Conservation (phyloP, 257 asterid species). For the Thymus mandschuricus region DNA sequence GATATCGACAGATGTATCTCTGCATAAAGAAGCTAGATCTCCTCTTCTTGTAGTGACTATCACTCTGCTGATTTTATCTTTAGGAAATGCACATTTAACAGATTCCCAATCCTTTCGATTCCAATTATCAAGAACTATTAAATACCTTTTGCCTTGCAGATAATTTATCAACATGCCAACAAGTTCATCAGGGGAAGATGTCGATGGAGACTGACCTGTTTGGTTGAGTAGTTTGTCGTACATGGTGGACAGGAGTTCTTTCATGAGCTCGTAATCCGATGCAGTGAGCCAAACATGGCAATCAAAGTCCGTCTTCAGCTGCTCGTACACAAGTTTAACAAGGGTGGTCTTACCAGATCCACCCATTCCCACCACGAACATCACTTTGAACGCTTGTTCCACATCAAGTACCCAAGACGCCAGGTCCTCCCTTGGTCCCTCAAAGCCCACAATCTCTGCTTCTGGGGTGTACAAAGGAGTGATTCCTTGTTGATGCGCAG, state of each 20-base stretch:
- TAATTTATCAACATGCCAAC: neutral
- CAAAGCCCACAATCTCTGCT: conserved; percentile 25
- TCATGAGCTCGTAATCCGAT: neutral
- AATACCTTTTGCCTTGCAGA: conserved; percentile 23
- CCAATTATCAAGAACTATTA: conserved; percentile 39
- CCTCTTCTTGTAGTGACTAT: conserved; percentile 34
- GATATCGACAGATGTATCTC: neutral
- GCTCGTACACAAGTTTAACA: conserved; percentile 25
- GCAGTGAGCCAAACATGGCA: conserved; percentile 33
- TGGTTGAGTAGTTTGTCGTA: neutral
- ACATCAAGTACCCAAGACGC: conserved; percentile 15
- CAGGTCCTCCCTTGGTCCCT: conserved; percentile 6
- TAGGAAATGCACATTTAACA: conserved; percentile 23
- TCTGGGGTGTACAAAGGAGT: conserved; percentile 8
- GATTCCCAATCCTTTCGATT: conserved; percentile 13
- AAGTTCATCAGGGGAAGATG: neutral
- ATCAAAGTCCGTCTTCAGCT: conserved; percentile 21
- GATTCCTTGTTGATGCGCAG: neutral
- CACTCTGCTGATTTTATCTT: conserved; percentile 18
- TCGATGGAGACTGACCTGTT: conserved; percentile 2
- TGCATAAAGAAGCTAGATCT: conserved; percentile 26
- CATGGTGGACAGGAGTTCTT: neutral
- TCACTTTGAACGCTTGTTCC: neutral
- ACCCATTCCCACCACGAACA: conserved; percentile 32
- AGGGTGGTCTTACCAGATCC: conserved; percentile 38